Evolutionary conservation across 1,284 basidiomycete species (phyloP).

Genomic region (Taiwanofungus camphoratus): DNA sequence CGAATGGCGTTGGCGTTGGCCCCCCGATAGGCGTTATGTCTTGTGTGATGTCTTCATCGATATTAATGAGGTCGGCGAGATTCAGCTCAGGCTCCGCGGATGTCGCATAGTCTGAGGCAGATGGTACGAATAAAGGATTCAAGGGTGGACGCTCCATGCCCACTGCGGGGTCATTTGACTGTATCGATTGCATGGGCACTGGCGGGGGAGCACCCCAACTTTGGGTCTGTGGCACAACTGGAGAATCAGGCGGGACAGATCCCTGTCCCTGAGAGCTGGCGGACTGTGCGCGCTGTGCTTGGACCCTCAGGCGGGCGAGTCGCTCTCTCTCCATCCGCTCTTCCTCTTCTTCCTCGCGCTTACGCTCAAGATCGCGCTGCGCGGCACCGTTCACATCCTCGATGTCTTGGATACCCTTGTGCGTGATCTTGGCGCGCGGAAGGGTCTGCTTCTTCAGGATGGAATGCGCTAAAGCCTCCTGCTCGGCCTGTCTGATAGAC

Average conservation of each 20-base stretch:
- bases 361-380: constrained; percentile 48
- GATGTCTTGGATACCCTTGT: constrained; percentile 85
- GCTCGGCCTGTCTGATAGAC: constrained; percentile 72
- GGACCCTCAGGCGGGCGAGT: constrained; percentile 44
- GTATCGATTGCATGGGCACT: constrained; percentile 38
- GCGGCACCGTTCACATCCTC: constrained; percentile 64
- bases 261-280: constrained; percentile 19
- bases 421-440: constrained; percentile 82
- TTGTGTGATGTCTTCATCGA: constrained; percentile 56
- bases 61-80: constrained; percentile 70
- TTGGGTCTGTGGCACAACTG: constrained; percentile 37
- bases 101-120: constrained; percentile 34
- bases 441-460: constrained; percentile 67
- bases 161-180: constrained; percentile 22
- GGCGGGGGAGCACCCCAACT: constrained; percentile 59
- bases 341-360: constrained; percentile 50
- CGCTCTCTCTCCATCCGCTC: constrained; percentile 61
- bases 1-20: constrained; percentile 16
- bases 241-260: constrained; percentile 62
- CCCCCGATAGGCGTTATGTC: constrained; percentile 16
- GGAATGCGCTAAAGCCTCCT: constrained; percentile 76
- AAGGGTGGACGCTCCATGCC: constrained; percentile 26
- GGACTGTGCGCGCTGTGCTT: constrained; percentile 27
- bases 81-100: constrained; percentile 58
- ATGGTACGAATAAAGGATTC: constrained; percentile 37